Evolutionary conservation across 2,329 filamentous ascomycete genomes (phyloP), one percentile per base, ranked within the genome.

Genomic region (Spiromastix sp.): DNA sequence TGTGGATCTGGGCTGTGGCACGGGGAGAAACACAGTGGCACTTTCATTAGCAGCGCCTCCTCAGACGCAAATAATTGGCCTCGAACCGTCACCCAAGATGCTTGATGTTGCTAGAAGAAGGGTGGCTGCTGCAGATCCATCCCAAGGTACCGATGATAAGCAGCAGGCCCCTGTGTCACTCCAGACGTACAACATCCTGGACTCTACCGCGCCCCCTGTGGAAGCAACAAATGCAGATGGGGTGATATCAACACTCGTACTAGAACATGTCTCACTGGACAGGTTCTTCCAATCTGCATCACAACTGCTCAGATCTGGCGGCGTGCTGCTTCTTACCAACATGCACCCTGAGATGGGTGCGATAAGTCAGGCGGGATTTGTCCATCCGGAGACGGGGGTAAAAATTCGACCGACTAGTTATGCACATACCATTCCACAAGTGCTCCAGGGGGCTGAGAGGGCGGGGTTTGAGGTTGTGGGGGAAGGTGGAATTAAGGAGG

Each of bases 331-430:
- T 7, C 47, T 81, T n/a, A 80, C 75, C 1, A 81, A 80, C 47
- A 81, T 81, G 77, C 77, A 81, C 50, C 55, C 65, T 2, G 70
- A 79, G 3, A 80, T 81, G 75, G 76, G 74, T 1, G 42, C 43
- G 10, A 60, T 67, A 11, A 71, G 68, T 17, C 74, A 77, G 48
- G 77, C 77, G 0, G 77, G 77, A 0, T 81, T 81, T 46, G 60
- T 74, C 9, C 71, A 75, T 48, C 52, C 52, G 5, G 55, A 53
- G 12, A 65, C 66, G 1, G 68, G 67, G 4, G 59, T 64, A 31
- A 80, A 81, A 58, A 65, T 81, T 11, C 59, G 72, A 30, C 73
- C 74, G 1, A 63, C 56, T 18, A 80, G 75, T 48, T 79, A 68
- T 52, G 65, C 66, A 26, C 67, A 81, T 57, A 63, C 59, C 9